These are phyloP conservation scores for Candida namnaoensis DNA, from an alignment of 805 yeast genomes.

Conservation along the genomic window DNA sequence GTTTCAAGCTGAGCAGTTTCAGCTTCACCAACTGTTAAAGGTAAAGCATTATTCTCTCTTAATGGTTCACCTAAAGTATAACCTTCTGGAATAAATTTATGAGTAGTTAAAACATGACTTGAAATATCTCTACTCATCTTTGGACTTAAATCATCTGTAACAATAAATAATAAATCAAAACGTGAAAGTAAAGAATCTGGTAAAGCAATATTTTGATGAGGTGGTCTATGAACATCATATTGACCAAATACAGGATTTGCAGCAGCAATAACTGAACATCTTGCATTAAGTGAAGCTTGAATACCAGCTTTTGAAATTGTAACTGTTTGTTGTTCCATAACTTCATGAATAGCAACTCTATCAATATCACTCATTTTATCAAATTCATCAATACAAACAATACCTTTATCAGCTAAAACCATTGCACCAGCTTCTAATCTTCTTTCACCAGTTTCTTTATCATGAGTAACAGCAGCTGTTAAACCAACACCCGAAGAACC, in stretches of 20 bases:
- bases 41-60: slow-evolving; percentile 62
- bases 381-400: slow-evolving; percentile 97
- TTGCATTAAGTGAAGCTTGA: slow-evolving; percentile 91
- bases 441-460: slow-evolving; percentile 94
- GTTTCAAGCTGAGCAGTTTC: slow-evolving; percentile 43
- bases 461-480: slow-evolving; percentile 96
- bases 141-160: slow-evolving; percentile 90
- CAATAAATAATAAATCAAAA: slow-evolving; percentile 91
- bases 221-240: slow-evolving; percentile 91
- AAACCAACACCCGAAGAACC: slow-evolving; percentile 99
- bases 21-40: slow-evolving; percentile 75
- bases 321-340: slow-evolving; percentile 98
- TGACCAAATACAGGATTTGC: slow-evolving; percentile 98
- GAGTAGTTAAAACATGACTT: slow-evolving; percentile 93
- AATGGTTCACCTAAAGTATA: slow-evolving; percentile 90
- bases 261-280: slow-evolving; percentile 96
- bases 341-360: slow-evolving; percentile 98
- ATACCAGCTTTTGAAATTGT: slow-evolving; percentile 98
- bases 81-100: slow-evolving; percentile 82
- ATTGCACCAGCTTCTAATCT: slow-evolving; percentile 98
- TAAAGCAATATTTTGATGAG: slow-evolving; percentile 91
- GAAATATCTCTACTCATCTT: slow-evolving; percentile 78
- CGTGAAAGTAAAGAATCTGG: slow-evolving; percentile 96
- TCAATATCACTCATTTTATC: slow-evolving; percentile 97
- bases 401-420: slow-evolving; percentile 96